Evolutionary conservation across 768 basidiomycete species (phyloP), one percentile per base, ranked within the genome.

Genomic region (Trametes coccinea): DNA sequence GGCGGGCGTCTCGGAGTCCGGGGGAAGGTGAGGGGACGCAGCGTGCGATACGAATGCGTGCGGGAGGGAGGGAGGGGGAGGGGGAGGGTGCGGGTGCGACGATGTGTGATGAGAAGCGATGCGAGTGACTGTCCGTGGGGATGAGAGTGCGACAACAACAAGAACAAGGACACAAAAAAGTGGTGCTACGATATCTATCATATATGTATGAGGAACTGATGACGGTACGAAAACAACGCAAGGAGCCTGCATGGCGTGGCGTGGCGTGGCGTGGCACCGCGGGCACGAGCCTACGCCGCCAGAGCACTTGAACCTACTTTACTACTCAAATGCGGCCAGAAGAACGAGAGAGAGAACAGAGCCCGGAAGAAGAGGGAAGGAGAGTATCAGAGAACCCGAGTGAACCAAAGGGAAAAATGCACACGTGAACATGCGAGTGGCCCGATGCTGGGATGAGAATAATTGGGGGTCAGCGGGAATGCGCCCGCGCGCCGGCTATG

Each of bases 121-220:
- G 41, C 9, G 8, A 31, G 30, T 7, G 8, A 11, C 6, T 34
- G 54, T 31, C 10, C 43, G 45, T 56, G 17, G n/a, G 22, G 22
- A 22, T 22, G 22, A 22, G 27, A 33, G 46, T 48, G 46, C 56
- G 56, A 49, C 40, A 31, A 45, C 48, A 59, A 39, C 10, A 17
- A 39, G 16, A 22, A 22, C 22, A 22, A 22, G 22, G 22, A 22
- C 22, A 22, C 22, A 22, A 22, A 22, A 22, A 22, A 22, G 22
- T 56, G 39, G 17, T 13, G 55, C 55, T 56, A 56, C 53, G 53
- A 45, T 44, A 31, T 45, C n/a, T 46, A 44, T 37, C 16, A 17
- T 10, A 39, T 13, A 57, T 22, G 22, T 22, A 22, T 22, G 22
- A 22, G 22, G 22, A 22, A 22, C 22, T 22, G 22, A 22, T 22